Percentiles rank a stretch among this genome's conserved stretches.
Conservation (phyloP, 257 asterid genomes). For the Nicotiana tabacum region DNA sequence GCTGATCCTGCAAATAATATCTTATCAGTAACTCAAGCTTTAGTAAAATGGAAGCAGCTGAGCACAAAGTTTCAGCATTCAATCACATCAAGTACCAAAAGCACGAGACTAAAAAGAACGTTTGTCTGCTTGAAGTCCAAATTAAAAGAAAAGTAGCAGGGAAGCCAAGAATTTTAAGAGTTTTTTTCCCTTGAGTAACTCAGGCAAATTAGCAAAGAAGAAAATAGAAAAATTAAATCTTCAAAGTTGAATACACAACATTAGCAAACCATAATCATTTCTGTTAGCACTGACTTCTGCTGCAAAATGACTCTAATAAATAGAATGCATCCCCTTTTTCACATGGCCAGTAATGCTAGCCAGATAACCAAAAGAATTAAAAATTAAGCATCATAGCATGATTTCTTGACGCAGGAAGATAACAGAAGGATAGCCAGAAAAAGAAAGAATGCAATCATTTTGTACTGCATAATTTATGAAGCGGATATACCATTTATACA, state of each 20-base stretch:
- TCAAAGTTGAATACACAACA: not conserved
- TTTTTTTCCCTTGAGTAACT: too few relatives aligned
- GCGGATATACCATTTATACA: not conserved
- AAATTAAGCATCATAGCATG: not conserved
- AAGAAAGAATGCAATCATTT: not conserved
- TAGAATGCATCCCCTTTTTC: not conserved
- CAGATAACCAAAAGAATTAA: not conserved
- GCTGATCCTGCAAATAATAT: conserved; percentile 17
- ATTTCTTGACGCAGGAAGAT: not conserved
- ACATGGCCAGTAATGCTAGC: not conserved
- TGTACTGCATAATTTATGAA: not conserved
- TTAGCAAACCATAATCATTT: not conserved
- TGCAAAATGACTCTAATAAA: not conserved
- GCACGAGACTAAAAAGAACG: not conserved
- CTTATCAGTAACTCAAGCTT: not conserved
- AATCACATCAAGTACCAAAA: not conserved
- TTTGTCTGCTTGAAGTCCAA: too few relatives aligned
- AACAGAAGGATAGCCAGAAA: not conserved
- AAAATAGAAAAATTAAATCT: not conserved
- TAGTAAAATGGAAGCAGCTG: not conserved
- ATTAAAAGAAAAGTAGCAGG: too few relatives aligned
- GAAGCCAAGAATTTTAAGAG: too few relatives aligned
- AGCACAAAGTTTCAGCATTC: not conserved
- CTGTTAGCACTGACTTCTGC: not conserved
- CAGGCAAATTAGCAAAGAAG: not conserved